Base-by-base conservation (phyloP, 2,329 filamentous ascomycete genomes). In the Paecilomyces variotii region DNA sequence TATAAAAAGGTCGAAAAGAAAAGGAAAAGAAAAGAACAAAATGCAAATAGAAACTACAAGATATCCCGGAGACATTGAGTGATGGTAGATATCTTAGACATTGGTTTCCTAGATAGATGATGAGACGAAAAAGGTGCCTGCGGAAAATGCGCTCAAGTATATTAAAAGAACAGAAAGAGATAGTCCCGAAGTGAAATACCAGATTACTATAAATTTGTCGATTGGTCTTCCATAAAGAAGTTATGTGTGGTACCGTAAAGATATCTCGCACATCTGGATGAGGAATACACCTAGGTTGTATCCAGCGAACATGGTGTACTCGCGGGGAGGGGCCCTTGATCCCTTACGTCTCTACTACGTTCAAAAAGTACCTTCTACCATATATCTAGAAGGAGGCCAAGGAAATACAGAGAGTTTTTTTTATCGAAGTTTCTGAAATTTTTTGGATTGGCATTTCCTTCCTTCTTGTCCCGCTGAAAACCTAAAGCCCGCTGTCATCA, bases 81-180 rank as follows among this genome's bases (percentile, higher is more conserved):
- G 4, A 52, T 52, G 53, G 30, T 60, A 19, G 49, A 55, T 59
- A 57, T 58, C 59, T 62, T 19, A 19, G 19, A 19, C 19, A 50
- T 56, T 57, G 63, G 59, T 57, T 59, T 61, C 50, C 56, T 57
- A 65, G 60, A 63, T 64, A 65, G 65, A 64, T 58, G 56, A 60
- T 57, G 63, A 65, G 60, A 67, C 65, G 65, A 67, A 52, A 52
- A 52, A 26, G 50, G 50, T 28, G 25, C 19, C 19, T 19, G 19
- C 65, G 65, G 66, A 52, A 49, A 52, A 26, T 24, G 50, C n/a
- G 25, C 25, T 26, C 12, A 12, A 28, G 10, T 52, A 14, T 52
- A 52, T 24, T 10, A 52, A 52, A 5, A 19, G 19, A 19, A 26
- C 19, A 52, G 27, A 28, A 28, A 11, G 24, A 32, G 7, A 32